Percentiles rank a stretch among this genome's conserved stretches.
Conservation (phyloP, 2,329 filamentous ascomycete species). For the Cadophora sp. region DNA sequence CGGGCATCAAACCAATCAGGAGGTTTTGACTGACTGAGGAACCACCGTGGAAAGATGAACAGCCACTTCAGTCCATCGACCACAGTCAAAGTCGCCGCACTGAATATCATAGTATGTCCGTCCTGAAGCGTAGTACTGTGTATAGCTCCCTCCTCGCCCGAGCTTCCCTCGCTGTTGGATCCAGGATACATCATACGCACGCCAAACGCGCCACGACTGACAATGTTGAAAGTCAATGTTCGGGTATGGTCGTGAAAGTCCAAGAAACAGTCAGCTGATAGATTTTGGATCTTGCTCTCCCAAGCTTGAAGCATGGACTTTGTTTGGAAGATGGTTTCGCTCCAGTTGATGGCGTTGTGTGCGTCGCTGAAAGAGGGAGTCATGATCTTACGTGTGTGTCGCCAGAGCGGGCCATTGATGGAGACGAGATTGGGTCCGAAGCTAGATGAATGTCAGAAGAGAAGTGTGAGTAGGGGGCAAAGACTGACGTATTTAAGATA, state of each 20-base stretch:
- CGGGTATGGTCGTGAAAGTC: slow-evolving; percentile 49
- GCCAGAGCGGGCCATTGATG: slow-evolving; percentile 38
- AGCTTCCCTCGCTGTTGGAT: slow-evolving; percentile 48
- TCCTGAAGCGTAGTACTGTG: slow-evolving; percentile 21
- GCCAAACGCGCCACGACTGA: slow-evolving; percentile 57
- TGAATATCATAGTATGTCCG: slow-evolving; percentile 53
- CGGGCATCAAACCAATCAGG: slow-evolving; percentile 26
- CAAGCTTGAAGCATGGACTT: slow-evolving; percentile 47
- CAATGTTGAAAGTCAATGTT: slow-evolving; percentile 57
- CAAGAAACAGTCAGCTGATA: slow-evolving; percentile 45
- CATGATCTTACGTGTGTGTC: slow-evolving; percentile 39
- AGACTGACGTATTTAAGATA: slow-evolving; percentile 32
- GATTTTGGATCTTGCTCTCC: slow-evolving; percentile 24
- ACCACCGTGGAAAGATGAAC: slow-evolving; percentile 52
- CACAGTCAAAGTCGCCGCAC: slow-evolving; percentile 53
- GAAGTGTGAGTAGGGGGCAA: neutral
- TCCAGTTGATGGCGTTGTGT: slow-evolving; percentile 50
- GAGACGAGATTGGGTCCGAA: slow-evolving; percentile 39
- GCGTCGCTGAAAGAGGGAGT: slow-evolving; percentile 44
- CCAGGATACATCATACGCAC: slow-evolving; percentile 21
- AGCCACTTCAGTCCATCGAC: slow-evolving; percentile 55
- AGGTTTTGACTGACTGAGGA: slow-evolving; percentile 44
- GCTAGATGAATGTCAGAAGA: neutral
- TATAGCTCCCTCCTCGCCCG: slow-evolving; percentile 15
- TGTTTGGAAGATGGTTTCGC: slow-evolving; percentile 56